phyloP scores from a whole-genome alignment of 73 alveolate species.

The Symbiodinium pilosum region DNA sequence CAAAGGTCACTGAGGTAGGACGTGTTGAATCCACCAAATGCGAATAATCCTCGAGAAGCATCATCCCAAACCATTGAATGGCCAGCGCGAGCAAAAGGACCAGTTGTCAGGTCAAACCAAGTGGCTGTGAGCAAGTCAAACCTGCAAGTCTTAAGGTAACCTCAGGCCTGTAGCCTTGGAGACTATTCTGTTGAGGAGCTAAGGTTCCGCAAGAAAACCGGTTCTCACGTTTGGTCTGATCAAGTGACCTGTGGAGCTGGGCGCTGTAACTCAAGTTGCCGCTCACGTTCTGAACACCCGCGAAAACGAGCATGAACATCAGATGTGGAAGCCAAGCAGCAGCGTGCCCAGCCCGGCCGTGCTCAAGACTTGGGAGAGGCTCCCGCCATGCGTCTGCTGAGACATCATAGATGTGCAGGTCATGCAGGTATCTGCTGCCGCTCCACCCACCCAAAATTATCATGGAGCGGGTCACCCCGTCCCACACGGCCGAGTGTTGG shows the following conservation, averaged over 20 bases:
- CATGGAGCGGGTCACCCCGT: not conserved
- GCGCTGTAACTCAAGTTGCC: not conserved
- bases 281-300: not conserved
- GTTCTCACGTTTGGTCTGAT: too few relatives aligned
- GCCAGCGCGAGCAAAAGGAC: not conserved
- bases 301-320: slow-evolving; percentile 31
- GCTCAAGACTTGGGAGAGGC: not conserved
- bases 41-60: not conserved
- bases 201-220: too few relatives aligned
- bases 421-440: not conserved
- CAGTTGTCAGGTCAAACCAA: not conserved
- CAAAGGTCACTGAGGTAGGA: not conserved
- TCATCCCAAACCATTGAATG: not conserved
- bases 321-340: slow-evolving; percentile 13
- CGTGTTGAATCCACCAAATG: not conserved
- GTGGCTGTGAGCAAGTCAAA: not conserved
- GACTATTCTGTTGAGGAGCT: too few relatives aligned
- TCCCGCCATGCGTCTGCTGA: not conserved
- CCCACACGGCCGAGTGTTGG: slow-evolving; percentile 36
- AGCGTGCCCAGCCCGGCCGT: not conserved
- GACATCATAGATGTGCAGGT: not conserved
- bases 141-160: too few relatives aligned
- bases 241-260: not conserved
- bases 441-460: not conserved
- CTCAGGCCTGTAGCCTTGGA: too few relatives aligned